Conservation (phyloP, 208 protist genomes). For the Wallacemonas sp. region DNA sequence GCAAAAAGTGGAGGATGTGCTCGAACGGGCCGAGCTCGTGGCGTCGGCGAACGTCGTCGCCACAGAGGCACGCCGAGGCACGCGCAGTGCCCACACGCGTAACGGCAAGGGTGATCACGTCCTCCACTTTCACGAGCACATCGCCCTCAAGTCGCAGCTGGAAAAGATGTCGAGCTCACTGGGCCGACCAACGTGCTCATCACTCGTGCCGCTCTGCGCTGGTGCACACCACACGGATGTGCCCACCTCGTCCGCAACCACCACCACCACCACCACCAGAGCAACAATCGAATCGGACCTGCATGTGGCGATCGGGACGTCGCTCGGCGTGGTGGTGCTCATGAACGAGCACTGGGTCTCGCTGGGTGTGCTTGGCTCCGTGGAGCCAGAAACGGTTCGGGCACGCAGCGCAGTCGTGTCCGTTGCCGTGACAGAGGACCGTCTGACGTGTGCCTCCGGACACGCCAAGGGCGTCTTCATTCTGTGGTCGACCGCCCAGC, state of each 20-base stretch:
- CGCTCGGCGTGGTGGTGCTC: conserved; percentile 57
- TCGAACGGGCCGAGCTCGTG: conserved; percentile 50
- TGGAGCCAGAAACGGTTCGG: conserved; percentile 5
- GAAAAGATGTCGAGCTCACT: conserved; percentile 24
- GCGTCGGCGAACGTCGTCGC: conserved; percentile 36
- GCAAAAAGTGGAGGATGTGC: conserved; percentile 38
- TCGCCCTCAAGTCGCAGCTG: conserved; percentile 42
- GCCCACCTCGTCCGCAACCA: not conserved
- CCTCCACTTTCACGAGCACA: conserved; percentile 67
- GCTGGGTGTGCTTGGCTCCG: conserved; percentile 30
- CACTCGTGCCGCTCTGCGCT: conserved; percentile 4
- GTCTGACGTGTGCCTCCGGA: conserved; percentile 33
- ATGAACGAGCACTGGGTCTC: conserved; percentile 37
- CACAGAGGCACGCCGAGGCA: not conserved
- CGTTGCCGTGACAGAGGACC: conserved; percentile 32
- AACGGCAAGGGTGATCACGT: conserved; percentile 27
- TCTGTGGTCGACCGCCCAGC: conserved; percentile 47
- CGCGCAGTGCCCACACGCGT: not conserved
- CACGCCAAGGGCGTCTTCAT: conserved; percentile 47
- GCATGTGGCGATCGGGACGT: conserved; percentile 60
- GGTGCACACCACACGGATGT: not conserved
- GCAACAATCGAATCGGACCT: conserved; percentile 1
- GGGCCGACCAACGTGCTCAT: conserved; percentile 56
- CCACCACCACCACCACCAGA: conserved; percentile 1
- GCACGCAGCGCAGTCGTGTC: conserved; percentile 37